Conservation (phyloP, 768 basidiomycete species). For the Pisolithus sp. region DNA sequence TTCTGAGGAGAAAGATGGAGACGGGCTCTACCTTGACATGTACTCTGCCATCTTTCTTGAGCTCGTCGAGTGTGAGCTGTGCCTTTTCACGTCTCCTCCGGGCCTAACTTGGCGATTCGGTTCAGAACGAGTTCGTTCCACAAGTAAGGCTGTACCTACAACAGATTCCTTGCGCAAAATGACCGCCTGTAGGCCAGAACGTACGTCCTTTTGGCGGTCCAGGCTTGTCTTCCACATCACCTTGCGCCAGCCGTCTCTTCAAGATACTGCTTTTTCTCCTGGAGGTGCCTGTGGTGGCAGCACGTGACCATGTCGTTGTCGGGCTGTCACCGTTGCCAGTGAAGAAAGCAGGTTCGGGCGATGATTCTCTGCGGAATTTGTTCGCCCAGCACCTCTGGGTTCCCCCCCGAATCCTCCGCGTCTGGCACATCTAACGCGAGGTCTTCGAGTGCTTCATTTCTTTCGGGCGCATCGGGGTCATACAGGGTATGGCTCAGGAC, state of each 20-base stretch:
- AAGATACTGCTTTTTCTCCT: neutral
- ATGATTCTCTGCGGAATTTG: constrained; percentile 28
- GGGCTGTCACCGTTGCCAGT: neutral
- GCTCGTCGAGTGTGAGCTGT: constrained; percentile 17
- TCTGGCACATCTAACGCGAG: neutral
- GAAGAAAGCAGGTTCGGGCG: constrained; percentile 19
- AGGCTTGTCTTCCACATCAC: neutral
- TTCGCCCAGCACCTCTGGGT: neutral
- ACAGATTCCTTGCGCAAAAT: constrained; percentile 4
- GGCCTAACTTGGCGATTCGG: neutral
- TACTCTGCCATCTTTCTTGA: constrained; percentile 52
- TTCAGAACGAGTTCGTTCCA: neutral
- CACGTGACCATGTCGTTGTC: constrained; percentile 5
- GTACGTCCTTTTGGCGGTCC: neutral
- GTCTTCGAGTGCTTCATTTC: constrained; percentile 10
- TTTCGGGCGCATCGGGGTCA: neutral
- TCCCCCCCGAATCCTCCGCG: neutral
- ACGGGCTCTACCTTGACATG: constrained; percentile 55
- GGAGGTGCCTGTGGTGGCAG: neutral
- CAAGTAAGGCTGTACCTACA: neutral
- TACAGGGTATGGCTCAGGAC: constrained; percentile 58
- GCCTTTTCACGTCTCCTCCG: constrained; percentile 8
- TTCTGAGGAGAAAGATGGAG: constrained; percentile 61
- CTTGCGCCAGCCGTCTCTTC: neutral
- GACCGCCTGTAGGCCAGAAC: neutral